A percentile compares a stretch with the other conserved stretches of the same genome.
Evolutionary conservation across 345 rosid species (phyloP).

Genomic region (Trapa incisa): DNA sequence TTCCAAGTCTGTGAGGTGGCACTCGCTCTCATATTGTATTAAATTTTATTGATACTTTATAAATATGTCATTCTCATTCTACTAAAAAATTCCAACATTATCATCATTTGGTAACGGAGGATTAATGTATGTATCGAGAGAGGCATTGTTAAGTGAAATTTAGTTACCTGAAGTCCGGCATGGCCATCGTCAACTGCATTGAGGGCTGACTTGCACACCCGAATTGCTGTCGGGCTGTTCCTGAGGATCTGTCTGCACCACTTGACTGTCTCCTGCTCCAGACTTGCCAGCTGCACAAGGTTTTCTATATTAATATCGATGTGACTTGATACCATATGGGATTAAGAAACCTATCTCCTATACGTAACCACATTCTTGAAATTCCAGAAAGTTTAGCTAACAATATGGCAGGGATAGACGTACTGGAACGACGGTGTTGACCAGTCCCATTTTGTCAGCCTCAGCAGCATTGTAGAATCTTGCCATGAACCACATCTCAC

Average conservation of each 20-base stretch:
- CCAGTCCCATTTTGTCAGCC: constrained; percentile 93
- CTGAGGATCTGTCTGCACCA: constrained; percentile 87
- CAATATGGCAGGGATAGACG: constrained; percentile 12
- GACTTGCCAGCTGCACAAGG: constrained; percentile 42
- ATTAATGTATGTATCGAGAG: too few species aligned
- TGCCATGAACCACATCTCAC: constrained; percentile 90
- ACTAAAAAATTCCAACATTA: too few species aligned
- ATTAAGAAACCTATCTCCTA: neutral
- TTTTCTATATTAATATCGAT: neutral
- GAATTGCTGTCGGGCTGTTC: constrained; percentile 86
- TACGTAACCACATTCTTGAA: neutral
- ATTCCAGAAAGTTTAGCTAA: neutral
- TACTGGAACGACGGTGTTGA: constrained; percentile 76
- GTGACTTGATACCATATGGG: neutral
- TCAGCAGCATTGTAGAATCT: constrained; percentile 80
- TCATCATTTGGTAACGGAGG: too few species aligned
- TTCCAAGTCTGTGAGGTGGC: too few species aligned
- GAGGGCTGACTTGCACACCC: constrained; percentile 81
- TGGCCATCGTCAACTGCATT: constrained; percentile 94
- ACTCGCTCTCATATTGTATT: too few species aligned
- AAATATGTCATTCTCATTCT: too few species aligned
- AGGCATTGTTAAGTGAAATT: neutral
- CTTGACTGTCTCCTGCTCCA: constrained; percentile 77
- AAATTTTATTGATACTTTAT: too few species aligned
- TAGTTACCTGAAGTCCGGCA: constrained; percentile 75